phyloP scores from a whole-genome alignment of 371 early-diverging fungal genomes.

The Syncephalastrum racemosum region DNA sequence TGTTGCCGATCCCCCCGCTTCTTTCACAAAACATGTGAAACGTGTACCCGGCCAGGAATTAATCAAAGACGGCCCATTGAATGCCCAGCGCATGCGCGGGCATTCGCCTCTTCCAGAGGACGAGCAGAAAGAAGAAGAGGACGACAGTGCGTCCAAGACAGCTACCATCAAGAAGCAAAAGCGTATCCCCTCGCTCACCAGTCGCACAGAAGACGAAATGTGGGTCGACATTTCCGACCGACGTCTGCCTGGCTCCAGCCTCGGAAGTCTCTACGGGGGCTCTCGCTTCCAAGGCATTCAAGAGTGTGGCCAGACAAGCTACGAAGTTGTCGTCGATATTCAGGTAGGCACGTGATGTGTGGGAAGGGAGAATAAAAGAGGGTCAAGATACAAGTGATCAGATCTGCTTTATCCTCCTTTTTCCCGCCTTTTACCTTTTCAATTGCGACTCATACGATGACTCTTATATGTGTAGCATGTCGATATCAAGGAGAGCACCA shows the following conservation, averaged over 20 bases:
- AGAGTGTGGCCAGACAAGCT: constrained; percentile 62
- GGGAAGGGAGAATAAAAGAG: background rate
- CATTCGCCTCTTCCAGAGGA: too few relatives aligned
- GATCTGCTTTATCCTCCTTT: background rate
- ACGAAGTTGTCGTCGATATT: constrained; percentile 75
- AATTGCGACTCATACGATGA: background rate
- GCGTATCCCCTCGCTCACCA: constrained; percentile 23
- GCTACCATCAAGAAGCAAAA: constrained; percentile 7
- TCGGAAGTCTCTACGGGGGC: constrained; percentile 65
- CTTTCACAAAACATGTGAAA: too few relatives aligned
- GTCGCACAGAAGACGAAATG: constrained; percentile 32
- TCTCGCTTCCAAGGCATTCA: constrained; percentile 72
- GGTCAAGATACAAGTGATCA: background rate
- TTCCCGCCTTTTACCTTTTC: background rate
- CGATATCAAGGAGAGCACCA: constrained; percentile 66
- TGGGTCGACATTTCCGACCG: constrained; percentile 44
- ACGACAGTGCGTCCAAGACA: too few relatives aligned
- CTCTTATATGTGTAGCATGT: constrained; percentile 57
- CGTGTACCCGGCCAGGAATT: too few relatives aligned
- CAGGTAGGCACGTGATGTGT: constrained; percentile 52
- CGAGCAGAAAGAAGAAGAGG: too few relatives aligned
- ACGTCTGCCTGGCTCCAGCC: constrained; percentile 25
- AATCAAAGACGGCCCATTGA: too few relatives aligned
- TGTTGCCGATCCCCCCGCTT: too few relatives aligned
- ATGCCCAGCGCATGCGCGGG: too few relatives aligned